A percentile compares a stretch with the other conserved stretches of the same genome.
Conservation (phyloP, 345 rosid genomes). For the Melaleuca quinquenervia region DNA sequence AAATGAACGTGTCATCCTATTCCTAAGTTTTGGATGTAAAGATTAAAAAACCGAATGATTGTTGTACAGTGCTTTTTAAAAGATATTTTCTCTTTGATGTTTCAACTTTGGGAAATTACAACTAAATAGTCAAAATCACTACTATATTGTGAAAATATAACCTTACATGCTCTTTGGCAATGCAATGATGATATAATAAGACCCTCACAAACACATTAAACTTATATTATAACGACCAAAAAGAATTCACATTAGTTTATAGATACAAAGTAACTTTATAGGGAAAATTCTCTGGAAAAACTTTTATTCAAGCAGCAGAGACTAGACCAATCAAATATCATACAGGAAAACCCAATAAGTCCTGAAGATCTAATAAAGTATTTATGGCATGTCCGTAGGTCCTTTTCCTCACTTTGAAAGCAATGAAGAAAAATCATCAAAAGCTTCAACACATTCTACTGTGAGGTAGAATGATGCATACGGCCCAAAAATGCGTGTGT, state of each 20-base stretch:
- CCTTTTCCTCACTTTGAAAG: not conserved
- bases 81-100: not conserved
- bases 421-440: not conserved
- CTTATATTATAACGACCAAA: not conserved
- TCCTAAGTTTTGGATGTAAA: not conserved
- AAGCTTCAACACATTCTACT: not conserved
- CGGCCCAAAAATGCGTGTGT: not conserved
- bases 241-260: not conserved
- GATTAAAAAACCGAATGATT: not conserved
- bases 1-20: not conserved
- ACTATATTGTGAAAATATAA: not conserved
- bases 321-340: not conserved
- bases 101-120: not conserved
- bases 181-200: not conserved
- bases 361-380: not conserved
- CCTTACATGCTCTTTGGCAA: not conserved
- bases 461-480: not conserved
- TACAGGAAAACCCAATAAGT: not conserved
- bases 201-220: not conserved
- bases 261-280: not conserved
- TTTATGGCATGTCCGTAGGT: not conserved
- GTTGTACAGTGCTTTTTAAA: not conserved
- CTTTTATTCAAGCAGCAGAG: not conserved
- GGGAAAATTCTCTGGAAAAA: not conserved
- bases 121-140: not conserved